Evolutionary conservation across 768 basidiomycete species (phyloP), one percentile per base, ranked within the genome.

Genomic region (Kwoniella shandongensis): DNA sequence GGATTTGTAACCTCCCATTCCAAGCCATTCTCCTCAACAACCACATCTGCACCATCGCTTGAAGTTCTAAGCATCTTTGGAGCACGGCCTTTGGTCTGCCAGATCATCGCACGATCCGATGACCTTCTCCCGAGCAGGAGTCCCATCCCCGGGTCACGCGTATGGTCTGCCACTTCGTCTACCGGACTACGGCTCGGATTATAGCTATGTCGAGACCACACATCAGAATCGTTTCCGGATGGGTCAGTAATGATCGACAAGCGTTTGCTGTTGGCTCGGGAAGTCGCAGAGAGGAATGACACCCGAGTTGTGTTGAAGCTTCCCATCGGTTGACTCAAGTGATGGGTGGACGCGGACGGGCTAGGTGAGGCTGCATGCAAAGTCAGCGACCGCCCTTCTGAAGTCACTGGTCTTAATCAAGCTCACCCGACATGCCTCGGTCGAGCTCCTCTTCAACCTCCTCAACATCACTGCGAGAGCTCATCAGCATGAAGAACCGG

Each of bases 11-110:
- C 63, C 46, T 69, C 63, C 70, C 70, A 72, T 52, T 72, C 70
- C 39, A 57, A 45, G 10, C 67, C 70, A 10, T 50, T 58, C 29
- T 72, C 67, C 42, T 65, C 65, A 2, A 72, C 32, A 5, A 49
- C 38, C 8, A 72, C 70, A 52, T 72, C 70, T 22, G 70, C 70
- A 27, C 67, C 70, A 51, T 72, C 70, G 57, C 70, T 72, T 13
- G 57, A 50, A 5, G 70, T 67, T n/a, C 70, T 38, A 0, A 63
- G 44, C 63, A 69, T 66, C 12, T 58, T 54, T 1, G 65, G 59
- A 4, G 48, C 55, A n/a, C 61, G 32, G 2, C 61, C 63, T 6
- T 48, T 42, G 22, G 62, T 53, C 18, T 60, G 39, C 70, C 67
- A 72, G 11, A 55, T 62, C 26, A 60, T 3, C 1, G 65, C 64